These are phyloP conservation scores for Prillingera fragicola DNA, from an alignment of 1,284 basidiomycete species.

Conservation along the genomic window DNA sequence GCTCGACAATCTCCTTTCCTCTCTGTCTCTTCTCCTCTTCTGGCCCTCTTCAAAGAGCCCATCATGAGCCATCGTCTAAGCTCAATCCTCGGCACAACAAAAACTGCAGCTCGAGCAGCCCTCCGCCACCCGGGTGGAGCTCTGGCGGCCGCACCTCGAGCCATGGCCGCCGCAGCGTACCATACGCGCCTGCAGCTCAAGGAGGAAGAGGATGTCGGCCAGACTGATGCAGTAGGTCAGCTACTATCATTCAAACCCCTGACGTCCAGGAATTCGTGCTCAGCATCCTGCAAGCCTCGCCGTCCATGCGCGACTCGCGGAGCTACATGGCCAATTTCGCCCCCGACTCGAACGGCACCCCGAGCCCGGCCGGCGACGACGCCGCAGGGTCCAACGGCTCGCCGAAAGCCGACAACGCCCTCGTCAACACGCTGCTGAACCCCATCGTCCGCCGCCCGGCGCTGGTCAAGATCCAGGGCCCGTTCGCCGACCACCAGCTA, in stretches of 20 bases:
- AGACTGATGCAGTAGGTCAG: conserved; percentile 9
- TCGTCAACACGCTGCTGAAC: conserved; percentile 62
- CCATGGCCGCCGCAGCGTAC: not conserved
- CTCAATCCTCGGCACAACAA: too few species aligned
- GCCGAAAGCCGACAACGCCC: conserved; percentile 49
- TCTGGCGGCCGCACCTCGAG: not conserved
- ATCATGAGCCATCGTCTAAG: too few species aligned
- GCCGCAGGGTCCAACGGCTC: conserved; percentile 30
- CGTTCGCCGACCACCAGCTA: conserved; percentile 91
- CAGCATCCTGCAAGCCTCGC: conserved; percentile 87
- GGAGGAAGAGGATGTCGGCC: conserved; percentile 8
- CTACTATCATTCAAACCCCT: not conserved
- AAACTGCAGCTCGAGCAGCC: not conserved
- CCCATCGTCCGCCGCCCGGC: conserved; percentile 61
- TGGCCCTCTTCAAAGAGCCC: not conserved
- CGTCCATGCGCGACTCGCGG: conserved; percentile 83
- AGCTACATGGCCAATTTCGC: conserved; percentile 82
- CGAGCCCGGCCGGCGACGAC: conserved; percentile 19
- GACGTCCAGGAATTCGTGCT: conserved; percentile 84
- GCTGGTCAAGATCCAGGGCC: conserved; percentile 94
- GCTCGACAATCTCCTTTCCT: not conserved
- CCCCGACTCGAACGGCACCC: conserved; percentile 45
- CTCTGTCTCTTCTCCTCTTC: not conserved
- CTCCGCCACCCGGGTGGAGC: not conserved
- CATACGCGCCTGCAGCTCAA: conserved; percentile 7